A percentile compares a stretch with the other conserved stretches of the same genome.
Conservation (phyloP, 371 early-diverging fungal genomes). For the Mucor mucedo region DNA sequence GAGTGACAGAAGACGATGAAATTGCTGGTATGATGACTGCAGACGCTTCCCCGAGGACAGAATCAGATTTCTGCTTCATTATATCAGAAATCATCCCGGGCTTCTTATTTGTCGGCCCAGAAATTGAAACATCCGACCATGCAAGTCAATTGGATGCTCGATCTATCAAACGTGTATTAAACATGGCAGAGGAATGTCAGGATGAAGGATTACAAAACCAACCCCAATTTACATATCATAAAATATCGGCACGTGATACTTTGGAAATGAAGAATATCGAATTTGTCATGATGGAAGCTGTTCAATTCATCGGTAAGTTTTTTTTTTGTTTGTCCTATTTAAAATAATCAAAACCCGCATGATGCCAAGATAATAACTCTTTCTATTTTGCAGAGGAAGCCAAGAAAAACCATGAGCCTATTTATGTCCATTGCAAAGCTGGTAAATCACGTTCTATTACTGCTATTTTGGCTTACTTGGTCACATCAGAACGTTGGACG, state of each 20-base stretch:
- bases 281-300: conserved; percentile 60
- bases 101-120: conserved; percentile 66
- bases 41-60: conserved; percentile 37
- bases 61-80: conserved; percentile 55
- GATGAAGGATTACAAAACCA: conserved; percentile 44
- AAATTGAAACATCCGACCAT: conserved; percentile 57
- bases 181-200: conserved; percentile 70
- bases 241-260: conserved; percentile 64
- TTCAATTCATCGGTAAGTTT: conserved; percentile 64
- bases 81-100: conserved; percentile 66
- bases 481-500: conserved; percentile 69
- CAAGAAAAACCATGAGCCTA: conserved; percentile 56
- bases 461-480: conserved; percentile 78
- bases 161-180: conserved; percentile 58
- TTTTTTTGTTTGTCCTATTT: neutral
- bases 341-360: too few species aligned
- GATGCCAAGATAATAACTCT: too few species aligned
- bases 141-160: conserved; percentile 53
- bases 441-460: conserved; percentile 85
- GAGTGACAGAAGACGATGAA: conserved; percentile 46
- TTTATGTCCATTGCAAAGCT: conserved; percentile 88
- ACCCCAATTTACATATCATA: conserved; percentile 47
- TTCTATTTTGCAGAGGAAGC: conserved; percentile 36
- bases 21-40: conserved; percentile 21
- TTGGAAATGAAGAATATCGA: conserved; percentile 68